These are phyloP conservation scores for Miscanthus lutarioriparius DNA, from an alignment of 176 grass and related monocot species.

Conservation along the genomic window DNA sequence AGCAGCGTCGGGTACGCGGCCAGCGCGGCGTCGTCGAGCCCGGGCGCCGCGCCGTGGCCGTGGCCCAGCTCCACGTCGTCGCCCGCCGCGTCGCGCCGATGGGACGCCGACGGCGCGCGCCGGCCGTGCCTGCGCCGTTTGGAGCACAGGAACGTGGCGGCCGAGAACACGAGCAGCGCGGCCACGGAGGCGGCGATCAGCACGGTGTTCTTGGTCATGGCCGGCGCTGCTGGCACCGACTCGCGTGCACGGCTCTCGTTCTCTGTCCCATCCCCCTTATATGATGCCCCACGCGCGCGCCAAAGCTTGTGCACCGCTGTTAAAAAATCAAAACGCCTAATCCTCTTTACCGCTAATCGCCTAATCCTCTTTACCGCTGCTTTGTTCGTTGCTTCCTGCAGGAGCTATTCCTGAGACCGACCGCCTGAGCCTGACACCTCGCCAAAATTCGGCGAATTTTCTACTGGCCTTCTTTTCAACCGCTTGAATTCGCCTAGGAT, in stretches of 20 bases:
- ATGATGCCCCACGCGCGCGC: neutral
- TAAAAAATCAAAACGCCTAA: neutral
- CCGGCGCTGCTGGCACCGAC: neutral
- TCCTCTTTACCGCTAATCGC: neutral
- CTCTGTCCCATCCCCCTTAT: neutral
- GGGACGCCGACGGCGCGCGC: neutral
- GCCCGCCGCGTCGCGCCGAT: neutral
- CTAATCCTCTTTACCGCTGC: neutral
- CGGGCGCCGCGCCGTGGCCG: neutral
- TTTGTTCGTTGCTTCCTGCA: slow-evolving; percentile 10
- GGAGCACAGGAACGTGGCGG: slow-evolving; percentile 8
- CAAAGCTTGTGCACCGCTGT: neutral
- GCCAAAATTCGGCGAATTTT: neutral
- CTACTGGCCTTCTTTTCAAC: too few species aligned
- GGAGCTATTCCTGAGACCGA: neutral
- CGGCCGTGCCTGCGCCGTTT: neutral
- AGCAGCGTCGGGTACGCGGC: slow-evolving; percentile 28
- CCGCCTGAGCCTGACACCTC: neutral
- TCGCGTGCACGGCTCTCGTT: neutral
- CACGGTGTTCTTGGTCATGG: slow-evolving; percentile 8
- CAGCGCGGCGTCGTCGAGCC: slow-evolving; percentile 37
- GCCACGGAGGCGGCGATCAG: slow-evolving; percentile 15
- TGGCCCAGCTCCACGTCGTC: slow-evolving; percentile 4
- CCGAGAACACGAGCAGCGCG: slow-evolving; percentile 1
- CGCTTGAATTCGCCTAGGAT: neutral